Evolutionary conservation across 2,329 filamentous ascomycete genomes (phyloP), one percentile per base, ranked within the genome.

Genomic region (Aspergillus piperis): DNA sequence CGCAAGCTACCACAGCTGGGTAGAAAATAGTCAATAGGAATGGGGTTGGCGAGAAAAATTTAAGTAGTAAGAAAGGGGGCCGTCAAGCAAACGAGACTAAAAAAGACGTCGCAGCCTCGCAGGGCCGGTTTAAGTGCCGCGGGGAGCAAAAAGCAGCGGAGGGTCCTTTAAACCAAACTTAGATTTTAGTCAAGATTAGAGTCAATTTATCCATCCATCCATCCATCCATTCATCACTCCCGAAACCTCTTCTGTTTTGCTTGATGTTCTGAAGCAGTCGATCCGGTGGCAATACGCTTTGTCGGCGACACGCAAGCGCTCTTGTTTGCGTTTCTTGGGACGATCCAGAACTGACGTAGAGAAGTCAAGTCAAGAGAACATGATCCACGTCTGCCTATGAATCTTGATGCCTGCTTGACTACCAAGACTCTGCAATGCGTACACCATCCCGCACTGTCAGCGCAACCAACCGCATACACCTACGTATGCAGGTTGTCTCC

Each of bases 271-370:
- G 23, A 42, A 39, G 11, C 41, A 41, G 15, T 23, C 25, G 21
- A 19, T 57, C 30, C 17, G 47, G 36, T 51, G 44, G 8, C 39
- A 23, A 49, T 17, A 41, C 41, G 59, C 55, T 56, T 54, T 41
- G 42, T 60, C 32, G 38, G 21, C 58, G 39, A 60, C 58, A 60
- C 54, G 58, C 58, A 60, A 57, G 55, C 52, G 7, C 11, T 30
- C 19, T 17, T 30, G 25, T 32, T 21, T 19, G 25, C 15, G 6
- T 36, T 5, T 17, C 30, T 51, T 51, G 21, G 48, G 27, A 32
- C 47, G 15, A 21, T 30, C 55, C 47, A 53, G 30, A 53, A 19
- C 23, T 36, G 52, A 32, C 27, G 39, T 36, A 36, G 32, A 11
- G 32, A 36, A 36, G 32, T 36, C 2, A 36, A 36, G 32, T 30